Base-by-base conservation (phyloP, 257 asterid genomes). In the Solanum tarapatanum region DNA sequence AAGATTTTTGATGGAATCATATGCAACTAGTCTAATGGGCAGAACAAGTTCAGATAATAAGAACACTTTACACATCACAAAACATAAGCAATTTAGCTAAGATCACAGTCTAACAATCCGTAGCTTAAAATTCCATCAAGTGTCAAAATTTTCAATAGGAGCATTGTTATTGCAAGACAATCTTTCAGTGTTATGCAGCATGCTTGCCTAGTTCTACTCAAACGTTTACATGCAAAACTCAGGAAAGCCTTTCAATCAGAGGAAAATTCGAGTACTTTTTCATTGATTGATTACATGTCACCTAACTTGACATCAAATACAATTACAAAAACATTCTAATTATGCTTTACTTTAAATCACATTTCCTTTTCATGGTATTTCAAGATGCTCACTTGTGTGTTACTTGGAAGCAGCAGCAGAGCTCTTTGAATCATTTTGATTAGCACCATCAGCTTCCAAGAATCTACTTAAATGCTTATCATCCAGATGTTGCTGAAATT, bases 381-480 rank as follows among this genome's bases (percentile, higher is more conserved):
- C 30, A 55, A 51, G 70, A 36, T 74, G 85, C 43, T 17, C 87
- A 21, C 48, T 5, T 35, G 74, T 66, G 88, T 35, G 60, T 89
- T 84, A 87, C 85, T 89, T 88, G n/a, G 95, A 91, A 86, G 48
- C 92, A 51, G 88, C 88, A 4, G 86, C 51, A 70, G 89, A 74
- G 87, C 88, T 69, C 62, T 84, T 89, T 79, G 86, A 62, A 84
- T 91, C 92, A 87, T 91, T 90, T 76, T 82, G 93, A 76, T 88
- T 89, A 85, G 92, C 84, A 36, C 92, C 91, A 33, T 95, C 98
- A 16, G 94, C 98, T 87, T 95, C 97, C 92, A 94, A 87, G 92
- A 95, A 94, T 89, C 95, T 90, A 83, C 97, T 93, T 82, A 94
- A 94, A 92, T 94, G 96, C 92, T 94, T 95, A 90, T 95, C 96